These are phyloP conservation scores for Protomyces arabidopsidicola DNA, from an alignment of 1,139 yeast species.

Conservation along the genomic window DNA sequence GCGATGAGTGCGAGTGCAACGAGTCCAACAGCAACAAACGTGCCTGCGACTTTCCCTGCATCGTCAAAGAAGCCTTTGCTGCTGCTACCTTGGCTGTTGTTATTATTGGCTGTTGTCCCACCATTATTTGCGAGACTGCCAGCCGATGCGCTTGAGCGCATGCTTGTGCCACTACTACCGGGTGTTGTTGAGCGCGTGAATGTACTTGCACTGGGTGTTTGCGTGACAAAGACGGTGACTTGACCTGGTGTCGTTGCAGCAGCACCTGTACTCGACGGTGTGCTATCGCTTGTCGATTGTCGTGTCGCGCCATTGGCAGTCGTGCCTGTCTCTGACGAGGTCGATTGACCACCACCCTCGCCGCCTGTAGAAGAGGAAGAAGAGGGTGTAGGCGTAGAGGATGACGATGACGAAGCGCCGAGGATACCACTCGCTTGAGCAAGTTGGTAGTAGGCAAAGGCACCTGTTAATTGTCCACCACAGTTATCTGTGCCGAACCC, in stretches of 20 bases:
- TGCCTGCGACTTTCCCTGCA: constrained; percentile 68
- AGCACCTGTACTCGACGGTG: constrained; percentile 36
- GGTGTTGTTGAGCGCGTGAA: constrained; percentile 32
- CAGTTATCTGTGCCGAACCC: constrained; percentile 49
- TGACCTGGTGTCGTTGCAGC: constrained; percentile 34
- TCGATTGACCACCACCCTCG: not conserved
- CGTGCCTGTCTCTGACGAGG: constrained; percentile 12
- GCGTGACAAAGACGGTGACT: constrained; percentile 2
- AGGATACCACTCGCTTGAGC: constrained; percentile 24
- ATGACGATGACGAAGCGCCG: not conserved
- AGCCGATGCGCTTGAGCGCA: constrained; percentile 19
- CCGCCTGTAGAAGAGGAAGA: not conserved
- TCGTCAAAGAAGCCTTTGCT: constrained; percentile 46
- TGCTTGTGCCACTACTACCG: constrained; percentile 16
- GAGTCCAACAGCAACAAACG: constrained; percentile 64
- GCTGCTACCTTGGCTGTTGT: not conserved
- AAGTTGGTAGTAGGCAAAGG: constrained; percentile 11
- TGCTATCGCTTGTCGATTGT: constrained; percentile 10
- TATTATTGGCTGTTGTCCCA: not conserved
- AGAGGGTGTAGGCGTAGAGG: constrained; percentile 4
- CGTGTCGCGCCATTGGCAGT: constrained; percentile 15
- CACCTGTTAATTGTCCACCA: constrained; percentile 42
- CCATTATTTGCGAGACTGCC: constrained; percentile 15
- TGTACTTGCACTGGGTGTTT: constrained; percentile 32
- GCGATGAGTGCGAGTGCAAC: constrained; percentile 47